Evolutionary conservation across 1,284 basidiomycete genomes (phyloP).

Genomic region (Entoloma clypeatum): DNA sequence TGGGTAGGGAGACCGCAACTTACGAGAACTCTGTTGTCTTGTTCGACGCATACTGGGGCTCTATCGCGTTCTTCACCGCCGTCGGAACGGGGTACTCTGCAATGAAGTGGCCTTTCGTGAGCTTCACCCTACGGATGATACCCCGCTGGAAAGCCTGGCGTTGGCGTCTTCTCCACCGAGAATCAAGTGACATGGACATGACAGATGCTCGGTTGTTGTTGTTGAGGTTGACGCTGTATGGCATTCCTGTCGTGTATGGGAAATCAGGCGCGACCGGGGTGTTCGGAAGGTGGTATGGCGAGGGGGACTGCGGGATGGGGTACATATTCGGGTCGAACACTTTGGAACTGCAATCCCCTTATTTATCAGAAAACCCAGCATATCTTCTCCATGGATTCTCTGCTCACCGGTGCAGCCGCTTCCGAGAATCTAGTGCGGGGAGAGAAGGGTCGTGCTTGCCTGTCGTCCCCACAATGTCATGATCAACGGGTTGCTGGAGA

Average conservation of each 20-base stretch:
- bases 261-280: slow-evolving; percentile 20
- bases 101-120: slow-evolving; percentile 83
- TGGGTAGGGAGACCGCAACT: slow-evolving; percentile 25
- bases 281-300: slow-evolving; percentile 19
- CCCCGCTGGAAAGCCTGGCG: slow-evolving; percentile 71
- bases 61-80: slow-evolving; percentile 75
- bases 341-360: slow-evolving; percentile 13
- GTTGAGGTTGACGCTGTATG: slow-evolving; percentile 12
- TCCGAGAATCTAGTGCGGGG: slow-evolving; percentile 14
- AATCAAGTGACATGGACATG: slow-evolving; percentile 45
- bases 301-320: slow-evolving; percentile 21
- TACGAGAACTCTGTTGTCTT: slow-evolving; percentile 73
- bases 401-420: slow-evolving; percentile 15
- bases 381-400: background rate
- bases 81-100: slow-evolving; percentile 79
- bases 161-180: slow-evolving; percentile 62
- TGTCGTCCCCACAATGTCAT: slow-evolving; percentile 9
- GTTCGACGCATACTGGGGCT: slow-evolving; percentile 61
- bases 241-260: slow-evolving; percentile 18
- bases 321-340: slow-evolving; percentile 21
- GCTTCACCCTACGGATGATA: slow-evolving; percentile 76
- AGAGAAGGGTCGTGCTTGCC: slow-evolving; percentile 14
- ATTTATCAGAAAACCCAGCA: background rate
- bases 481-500: background rate
- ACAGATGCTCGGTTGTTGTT: slow-evolving; percentile 22